Evolutionary conservation across 2,329 filamentous ascomycete species (phyloP).

Genomic region (Fusarium poae): DNA sequence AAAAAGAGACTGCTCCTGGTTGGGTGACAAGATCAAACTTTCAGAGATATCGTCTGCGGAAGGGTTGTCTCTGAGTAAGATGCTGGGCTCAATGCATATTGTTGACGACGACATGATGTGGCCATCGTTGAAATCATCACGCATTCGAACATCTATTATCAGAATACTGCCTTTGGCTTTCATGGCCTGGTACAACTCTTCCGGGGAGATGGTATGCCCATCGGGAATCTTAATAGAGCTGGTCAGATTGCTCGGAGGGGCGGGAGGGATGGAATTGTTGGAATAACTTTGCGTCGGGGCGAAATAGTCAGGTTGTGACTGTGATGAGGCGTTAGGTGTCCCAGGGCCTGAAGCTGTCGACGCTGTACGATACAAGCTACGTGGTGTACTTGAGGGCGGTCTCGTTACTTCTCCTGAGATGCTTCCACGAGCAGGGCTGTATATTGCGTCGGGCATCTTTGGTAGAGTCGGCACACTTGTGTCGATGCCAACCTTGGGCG

Average conservation of each 20-base stretch:
- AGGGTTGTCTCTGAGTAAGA: slow-evolving; percentile 76
- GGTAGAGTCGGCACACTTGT: slow-evolving; percentile 71
- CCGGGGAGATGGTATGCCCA: slow-evolving; percentile 71
- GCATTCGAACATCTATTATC: slow-evolving; percentile 85
- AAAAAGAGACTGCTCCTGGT: slow-evolving; percentile 82
- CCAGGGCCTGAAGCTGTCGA: slow-evolving; percentile 60
- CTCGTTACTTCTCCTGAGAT: slow-evolving; percentile 74
- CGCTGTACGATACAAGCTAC: slow-evolving; percentile 72
- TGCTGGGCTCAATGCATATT: slow-evolving; percentile 88
- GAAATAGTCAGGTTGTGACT: slow-evolving; percentile 53
- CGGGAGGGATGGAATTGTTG: slow-evolving; percentile 48
- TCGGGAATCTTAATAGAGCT: slow-evolving; percentile 64
- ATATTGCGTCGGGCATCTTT: slow-evolving; percentile 80
- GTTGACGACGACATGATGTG: slow-evolving; percentile 88
- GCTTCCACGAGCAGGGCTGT: slow-evolving; percentile 81
- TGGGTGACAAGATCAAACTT: slow-evolving; percentile 76
- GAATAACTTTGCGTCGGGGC: slow-evolving; percentile 48
- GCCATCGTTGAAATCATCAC: slow-evolving; percentile 85
- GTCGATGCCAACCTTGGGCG: slow-evolving; percentile 62
- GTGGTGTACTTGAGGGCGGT: slow-evolving; percentile 73
- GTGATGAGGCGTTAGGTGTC: slow-evolving; percentile 48
- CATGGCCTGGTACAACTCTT: slow-evolving; percentile 79
- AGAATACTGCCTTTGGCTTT: slow-evolving; percentile 72
- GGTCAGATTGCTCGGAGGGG: slow-evolving; percentile 57
- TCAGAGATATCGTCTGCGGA: slow-evolving; percentile 74